phyloP scores from a whole-genome alignment of 2,329 filamentous ascomycete genomes.

The Sporothrix phasma region DNA sequence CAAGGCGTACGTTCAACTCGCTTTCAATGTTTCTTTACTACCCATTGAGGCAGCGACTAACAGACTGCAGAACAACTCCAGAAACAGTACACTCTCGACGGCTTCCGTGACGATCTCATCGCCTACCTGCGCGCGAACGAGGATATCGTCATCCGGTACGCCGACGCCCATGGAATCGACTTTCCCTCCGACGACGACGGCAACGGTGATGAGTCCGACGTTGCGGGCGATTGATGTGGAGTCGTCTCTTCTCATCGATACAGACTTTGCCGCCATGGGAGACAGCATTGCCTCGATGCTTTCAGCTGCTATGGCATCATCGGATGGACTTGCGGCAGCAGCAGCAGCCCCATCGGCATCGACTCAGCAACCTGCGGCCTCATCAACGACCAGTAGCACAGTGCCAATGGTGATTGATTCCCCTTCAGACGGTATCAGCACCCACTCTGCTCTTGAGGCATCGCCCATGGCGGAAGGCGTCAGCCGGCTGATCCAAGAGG shows the following conservation, averaged over 20 bases:
- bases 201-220: constrained; percentile 17
- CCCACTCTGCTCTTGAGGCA: background rate
- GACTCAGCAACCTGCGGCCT: background rate
- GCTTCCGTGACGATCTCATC: constrained; percentile 27
- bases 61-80: constrained; percentile 22
- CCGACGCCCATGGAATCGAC: constrained; percentile 30
- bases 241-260: background rate
- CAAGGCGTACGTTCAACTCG: constrained; percentile 21
- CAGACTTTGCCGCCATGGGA: background rate
- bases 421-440: background rate
- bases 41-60: background rate
- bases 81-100: constrained; percentile 32
- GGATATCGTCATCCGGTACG: constrained; percentile 27
- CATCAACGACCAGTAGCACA: background rate
- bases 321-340: background rate
- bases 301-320: constrained; percentile 9
- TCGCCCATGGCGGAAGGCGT: constrained; percentile 13
- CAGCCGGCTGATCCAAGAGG: constrained; percentile 20
- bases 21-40: background rate
- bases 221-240: background rate
- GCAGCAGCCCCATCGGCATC: background rate
- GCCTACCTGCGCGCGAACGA: constrained; percentile 26
- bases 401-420: background rate
- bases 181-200: constrained; percentile 28
- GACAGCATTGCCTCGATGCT: constrained; percentile 17